phyloP scores from a whole-genome alignment of 306 rosid genomes.

The Fragaria ananassa region DNA sequence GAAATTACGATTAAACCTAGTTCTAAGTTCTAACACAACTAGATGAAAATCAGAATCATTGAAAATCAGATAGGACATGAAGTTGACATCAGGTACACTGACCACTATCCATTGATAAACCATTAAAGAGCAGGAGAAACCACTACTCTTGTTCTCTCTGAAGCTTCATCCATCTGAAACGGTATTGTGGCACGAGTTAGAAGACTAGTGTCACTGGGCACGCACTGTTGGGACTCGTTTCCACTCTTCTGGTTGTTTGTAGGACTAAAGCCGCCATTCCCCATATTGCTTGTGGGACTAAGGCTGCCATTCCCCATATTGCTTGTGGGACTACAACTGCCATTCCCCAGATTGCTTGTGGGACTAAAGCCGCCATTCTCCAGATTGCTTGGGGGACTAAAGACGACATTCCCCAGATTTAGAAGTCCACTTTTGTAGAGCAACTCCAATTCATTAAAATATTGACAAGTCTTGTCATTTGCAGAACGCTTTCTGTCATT shows the following conservation, averaged over 20 bases:
- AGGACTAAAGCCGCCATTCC: constrained; percentile 26
- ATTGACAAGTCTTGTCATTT: constrained; percentile 54
- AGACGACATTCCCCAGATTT: constrained; percentile 27
- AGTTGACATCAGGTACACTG: background rate
- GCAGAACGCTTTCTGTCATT: constrained; percentile 49
- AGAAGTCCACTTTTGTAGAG: constrained; percentile 48
- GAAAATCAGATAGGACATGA: background rate
- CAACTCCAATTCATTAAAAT: constrained; percentile 60
- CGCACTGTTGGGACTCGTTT: constrained; percentile 16
- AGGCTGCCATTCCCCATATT: constrained; percentile 32
- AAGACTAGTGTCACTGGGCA: background rate
- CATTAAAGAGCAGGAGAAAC: background rate
- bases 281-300: constrained; percentile 27
- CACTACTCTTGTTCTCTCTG: background rate
- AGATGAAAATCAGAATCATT: background rate
- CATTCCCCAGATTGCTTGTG: constrained; percentile 34
- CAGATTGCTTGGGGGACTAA: constrained; percentile 23
- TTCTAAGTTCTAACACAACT: background rate
- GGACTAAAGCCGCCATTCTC: constrained; percentile 28
- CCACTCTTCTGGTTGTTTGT: constrained; percentile 31
- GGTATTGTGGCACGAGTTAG: background rate
- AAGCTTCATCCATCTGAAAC: background rate
- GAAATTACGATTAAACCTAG: background rate
- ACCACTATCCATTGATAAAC: background rate
- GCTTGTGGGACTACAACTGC: constrained; percentile 15